phyloP scores from a whole-genome alignment of 176 grass and related monocot genomes.

The Lolium perenne region DNA sequence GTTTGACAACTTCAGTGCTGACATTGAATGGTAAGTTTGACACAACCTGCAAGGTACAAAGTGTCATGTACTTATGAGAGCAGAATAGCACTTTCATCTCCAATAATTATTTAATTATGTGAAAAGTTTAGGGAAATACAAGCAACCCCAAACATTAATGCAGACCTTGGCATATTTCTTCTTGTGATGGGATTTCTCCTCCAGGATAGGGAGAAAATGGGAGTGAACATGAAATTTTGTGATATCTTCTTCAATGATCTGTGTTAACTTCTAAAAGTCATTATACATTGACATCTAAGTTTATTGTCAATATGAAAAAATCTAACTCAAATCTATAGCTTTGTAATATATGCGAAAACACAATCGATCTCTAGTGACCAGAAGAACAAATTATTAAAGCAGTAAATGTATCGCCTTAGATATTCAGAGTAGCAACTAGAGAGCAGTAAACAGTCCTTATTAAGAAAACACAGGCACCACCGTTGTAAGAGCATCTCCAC shows the following conservation, averaged over 20 bases:
- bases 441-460: neutral
- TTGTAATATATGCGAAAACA: neutral
- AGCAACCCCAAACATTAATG: slow-evolving; percentile 7
- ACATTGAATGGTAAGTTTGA: slow-evolving; percentile 98
- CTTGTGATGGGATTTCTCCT: slow-evolving; percentile 44
- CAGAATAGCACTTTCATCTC: slow-evolving; percentile 21
- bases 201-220: slow-evolving; percentile 77
- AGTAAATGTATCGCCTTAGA: neutral
- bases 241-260: slow-evolving; percentile 90
- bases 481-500: neutral
- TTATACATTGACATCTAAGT: neutral
- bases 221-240: slow-evolving; percentile 78
- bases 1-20: slow-evolving; percentile 89
- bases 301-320: slow-evolving; percentile 8
- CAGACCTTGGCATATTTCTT: slow-evolving; percentile 72
- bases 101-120: neutral
- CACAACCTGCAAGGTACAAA: slow-evolving; percentile 72
- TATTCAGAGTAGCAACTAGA: slow-evolving; percentile 15
- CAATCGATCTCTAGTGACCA: slow-evolving; percentile 5
- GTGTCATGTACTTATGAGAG: neutral
- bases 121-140: neutral
- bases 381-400: slow-evolving; percentile 9
- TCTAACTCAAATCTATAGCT: neutral
- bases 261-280: slow-evolving; percentile 31
- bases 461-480: neutral